A percentile compares a stretch with the other conserved stretches of the same genome.
These are phyloP conservation scores for Teratosphaeria gauchensis DNA, from an alignment of 2,329 filamentous ascomycete genomes.

Conservation along the genomic window DNA sequence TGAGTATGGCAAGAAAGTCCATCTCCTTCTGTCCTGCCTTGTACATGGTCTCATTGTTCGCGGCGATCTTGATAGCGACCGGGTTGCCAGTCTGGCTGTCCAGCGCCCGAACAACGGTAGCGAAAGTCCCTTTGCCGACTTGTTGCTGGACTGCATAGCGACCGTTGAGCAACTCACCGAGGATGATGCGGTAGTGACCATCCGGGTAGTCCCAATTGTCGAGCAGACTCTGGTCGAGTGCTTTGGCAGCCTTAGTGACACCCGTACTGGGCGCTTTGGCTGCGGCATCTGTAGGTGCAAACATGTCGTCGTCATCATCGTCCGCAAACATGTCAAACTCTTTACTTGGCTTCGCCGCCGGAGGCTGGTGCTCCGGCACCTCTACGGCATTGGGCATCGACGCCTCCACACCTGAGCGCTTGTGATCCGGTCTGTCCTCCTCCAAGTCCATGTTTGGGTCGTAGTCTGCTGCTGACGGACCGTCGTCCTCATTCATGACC, in stretches of 20 bases:
- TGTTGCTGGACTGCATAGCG: conserved; percentile 83
- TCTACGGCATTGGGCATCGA: background rate
- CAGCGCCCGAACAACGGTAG: conserved; percentile 80
- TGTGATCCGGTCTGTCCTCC: conserved; percentile 49
- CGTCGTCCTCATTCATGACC: conserved; percentile 46
- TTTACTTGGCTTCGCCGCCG: conserved; percentile 32
- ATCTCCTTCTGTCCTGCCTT: conserved; percentile 94
- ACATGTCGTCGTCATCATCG: conserved; percentile 74
- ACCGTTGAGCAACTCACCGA: conserved; percentile 79
- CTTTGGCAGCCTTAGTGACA: conserved; percentile 43
- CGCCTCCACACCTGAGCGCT: conserved; percentile 11
- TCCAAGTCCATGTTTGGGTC: conserved; percentile 82
- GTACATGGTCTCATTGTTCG: conserved; percentile 65
- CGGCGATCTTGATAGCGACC: conserved; percentile 97
- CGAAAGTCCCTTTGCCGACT: conserved; percentile 91
- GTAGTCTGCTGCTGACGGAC: conserved; percentile 86
- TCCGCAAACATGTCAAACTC: conserved; percentile 57
- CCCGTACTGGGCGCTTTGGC: conserved; percentile 33
- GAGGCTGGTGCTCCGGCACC: background rate
- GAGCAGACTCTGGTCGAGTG: conserved; percentile 63
- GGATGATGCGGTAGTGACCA: conserved; percentile 91
- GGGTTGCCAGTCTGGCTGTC: conserved; percentile 59
- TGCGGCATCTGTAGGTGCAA: conserved; percentile 51
- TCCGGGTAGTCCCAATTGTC: conserved; percentile 92
- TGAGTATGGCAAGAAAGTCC: conserved; percentile 80